Base-by-base conservation (phyloP, 164 flowering plant species). In the Chimonanthus salicifolius region DNA sequence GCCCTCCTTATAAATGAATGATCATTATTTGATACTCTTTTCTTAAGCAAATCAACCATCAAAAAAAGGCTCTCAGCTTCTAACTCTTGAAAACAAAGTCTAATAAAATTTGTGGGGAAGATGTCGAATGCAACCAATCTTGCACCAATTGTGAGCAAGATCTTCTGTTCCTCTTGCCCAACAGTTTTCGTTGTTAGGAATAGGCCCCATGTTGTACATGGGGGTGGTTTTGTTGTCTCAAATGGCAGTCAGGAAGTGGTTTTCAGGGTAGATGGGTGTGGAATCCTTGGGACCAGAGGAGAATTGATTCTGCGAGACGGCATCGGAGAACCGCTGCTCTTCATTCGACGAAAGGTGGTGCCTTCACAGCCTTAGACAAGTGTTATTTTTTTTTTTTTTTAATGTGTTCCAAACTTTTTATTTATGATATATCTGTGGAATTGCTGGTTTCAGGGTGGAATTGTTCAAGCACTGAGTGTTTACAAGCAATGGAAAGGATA, bases 151-250 rank as follows among this genome's bases (percentile, higher is more conserved):
- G 84, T 94, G 3, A 91, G 95, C 85, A 94, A 92, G 82, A 44
- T 82, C 11, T 89, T 80, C 71, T 91, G 97, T 76, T 87, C 89
- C 8, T 21, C 83, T 21, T 75, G 87, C 11, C 79, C 80, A 72
- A 78, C 60, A 21, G 82, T 80, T 72, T 82, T 94, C 8, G 76
- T 74, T 11, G 93, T 94, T 2, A 80, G 99, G 74, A 84, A 78
- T 77, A 84, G 99, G 82, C 99, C 99, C 0, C 88, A 79, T 67
- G 94, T 82, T 0, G 86, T 85, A 6, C 84, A 76, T 58, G 99
- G 99, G 58, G 99, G 99, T 10, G 99, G 99, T 1, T 88, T 94
- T 64, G 94, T 90, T 76, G 97, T 92, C 11, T 84, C 89, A 1
- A 83, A 91, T 77, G 74, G 79, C 70, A 76, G 76, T 72, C 97